Evolutionary conservation across 2,329 filamentous ascomycete species (phyloP).

Genomic region (Atkinsonella hypoxylon): DNA sequence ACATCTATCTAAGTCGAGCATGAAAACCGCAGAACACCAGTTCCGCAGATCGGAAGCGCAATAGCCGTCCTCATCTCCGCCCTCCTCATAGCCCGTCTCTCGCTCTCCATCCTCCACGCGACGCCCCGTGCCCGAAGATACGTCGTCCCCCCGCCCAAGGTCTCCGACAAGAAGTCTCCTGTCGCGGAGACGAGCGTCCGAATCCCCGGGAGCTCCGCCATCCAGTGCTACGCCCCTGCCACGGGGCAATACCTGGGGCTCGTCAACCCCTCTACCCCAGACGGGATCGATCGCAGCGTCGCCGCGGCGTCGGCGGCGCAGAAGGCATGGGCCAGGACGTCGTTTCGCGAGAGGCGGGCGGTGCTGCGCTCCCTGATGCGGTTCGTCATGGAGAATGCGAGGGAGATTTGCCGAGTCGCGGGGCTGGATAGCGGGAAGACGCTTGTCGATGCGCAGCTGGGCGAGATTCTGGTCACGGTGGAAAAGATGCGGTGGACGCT

Average conservation of each 20-base stretch:
- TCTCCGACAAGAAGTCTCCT: conserved; percentile 40
- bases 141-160: conserved; percentile 48
- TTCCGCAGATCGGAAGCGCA: conserved; percentile 14
- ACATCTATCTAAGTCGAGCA: too few relatives aligned
- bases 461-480: conserved; percentile 85
- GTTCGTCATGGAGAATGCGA: conserved; percentile 79
- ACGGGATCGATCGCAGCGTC: conserved; percentile 69
- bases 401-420: conserved; percentile 71
- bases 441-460: conserved; percentile 83
- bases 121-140: conserved; percentile 40
- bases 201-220: conserved; percentile 50
- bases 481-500: conserved; percentile 96
- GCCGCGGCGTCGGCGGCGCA: conserved; percentile 65
- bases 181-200: conserved; percentile 51
- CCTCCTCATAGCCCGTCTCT: conserved; percentile 17
- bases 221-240: conserved; percentile 82
- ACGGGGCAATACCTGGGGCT: conserved; percentile 74
- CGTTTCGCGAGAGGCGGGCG: conserved; percentile 62
- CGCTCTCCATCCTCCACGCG: conserved; percentile 13
- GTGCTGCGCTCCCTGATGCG: conserved; percentile 73
- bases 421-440: conserved; percentile 95
- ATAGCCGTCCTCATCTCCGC: conserved; percentile 17
- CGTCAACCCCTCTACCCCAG: conserved; percentile 63
- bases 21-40: conserved; percentile 11
- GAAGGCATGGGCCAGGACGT: conserved; percentile 62